These are phyloP conservation scores for Lodderomyces pseudojiufengensis DNA, from an alignment of 1,139 yeast genomes.

Conservation along the genomic window DNA sequence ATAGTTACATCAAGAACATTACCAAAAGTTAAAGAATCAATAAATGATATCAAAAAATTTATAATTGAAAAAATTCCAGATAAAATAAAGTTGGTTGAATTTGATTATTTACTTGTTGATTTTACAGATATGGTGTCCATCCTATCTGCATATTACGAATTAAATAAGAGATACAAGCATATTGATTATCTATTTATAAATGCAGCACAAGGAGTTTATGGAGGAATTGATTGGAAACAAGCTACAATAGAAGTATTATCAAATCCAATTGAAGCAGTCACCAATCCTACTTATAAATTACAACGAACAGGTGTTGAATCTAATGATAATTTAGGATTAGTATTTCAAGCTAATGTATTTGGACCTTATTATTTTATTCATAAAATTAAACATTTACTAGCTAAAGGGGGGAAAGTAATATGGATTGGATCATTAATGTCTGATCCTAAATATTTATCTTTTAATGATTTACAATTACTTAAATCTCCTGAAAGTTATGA, in stretches of 20 bases:
- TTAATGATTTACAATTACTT: constrained; percentile 70
- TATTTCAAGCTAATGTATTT: constrained; percentile 92
- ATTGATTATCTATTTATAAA: constrained; percentile 80
- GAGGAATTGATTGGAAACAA: constrained; percentile 79
- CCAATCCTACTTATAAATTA: constrained; percentile 78
- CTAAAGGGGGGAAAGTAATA: constrained; percentile 57
- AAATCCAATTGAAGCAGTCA: constrained; percentile 74
- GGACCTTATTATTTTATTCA: constrained; percentile 86
- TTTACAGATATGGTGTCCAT: constrained; percentile 90
- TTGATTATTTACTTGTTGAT: constrained; percentile 83
- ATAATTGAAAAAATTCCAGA: constrained; percentile 30
- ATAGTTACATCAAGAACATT: constrained; percentile 87
- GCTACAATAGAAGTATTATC: constrained; percentile 64
- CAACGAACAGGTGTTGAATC: constrained; percentile 75
- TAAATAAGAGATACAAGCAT: constrained; percentile 56
- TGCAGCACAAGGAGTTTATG: constrained; percentile 86
- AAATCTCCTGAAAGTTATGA: constrained; percentile 72
- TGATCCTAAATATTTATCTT: constrained; percentile 62
- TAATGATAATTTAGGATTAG: constrained; percentile 72
- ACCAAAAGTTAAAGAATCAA: constrained; percentile 78
- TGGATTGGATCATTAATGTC: constrained; percentile 89
- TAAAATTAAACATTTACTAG: constrained; percentile 51
- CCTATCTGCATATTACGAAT: constrained; percentile 67
- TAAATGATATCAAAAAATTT: constrained; percentile 53
- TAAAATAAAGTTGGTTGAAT: constrained; percentile 61